These are phyloP conservation scores for Cynanchum wilfordii DNA, from an alignment of 257 asterid genomes.

Conservation along the genomic window DNA sequence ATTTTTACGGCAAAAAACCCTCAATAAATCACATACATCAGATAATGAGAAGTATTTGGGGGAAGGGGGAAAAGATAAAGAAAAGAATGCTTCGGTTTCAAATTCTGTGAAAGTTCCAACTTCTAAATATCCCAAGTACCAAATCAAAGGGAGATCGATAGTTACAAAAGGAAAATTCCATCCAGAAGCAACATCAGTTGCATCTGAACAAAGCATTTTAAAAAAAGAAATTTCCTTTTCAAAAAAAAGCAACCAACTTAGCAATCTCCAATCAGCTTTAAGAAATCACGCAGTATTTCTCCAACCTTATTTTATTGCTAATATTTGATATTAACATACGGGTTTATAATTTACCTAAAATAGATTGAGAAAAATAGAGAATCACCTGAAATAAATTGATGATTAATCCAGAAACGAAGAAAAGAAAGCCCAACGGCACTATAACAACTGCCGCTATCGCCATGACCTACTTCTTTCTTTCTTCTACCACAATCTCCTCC, in stretches of 20 bases:
- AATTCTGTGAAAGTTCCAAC: neutral
- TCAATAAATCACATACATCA: neutral
- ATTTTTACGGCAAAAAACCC: too few relatives aligned
- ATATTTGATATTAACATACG: neutral
- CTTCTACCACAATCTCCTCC: neutral
- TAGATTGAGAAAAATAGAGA: neutral
- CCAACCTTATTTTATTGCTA: neutral
- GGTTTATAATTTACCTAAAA: neutral
- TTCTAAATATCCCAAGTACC: neutral
- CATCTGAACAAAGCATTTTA: neutral
- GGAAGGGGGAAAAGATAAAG: too few relatives aligned
- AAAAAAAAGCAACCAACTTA: neutral
- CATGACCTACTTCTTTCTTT: neutral
- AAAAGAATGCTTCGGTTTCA: neutral
- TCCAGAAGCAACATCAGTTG: neutral
- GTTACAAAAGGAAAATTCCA: neutral
- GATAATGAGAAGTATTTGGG: neutral
- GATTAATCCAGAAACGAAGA: constrained; percentile 77
- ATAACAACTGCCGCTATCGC: constrained; percentile 57
- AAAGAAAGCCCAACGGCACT: constrained; percentile 79
- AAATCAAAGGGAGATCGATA: neutral
- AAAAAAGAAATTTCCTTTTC: neutral
- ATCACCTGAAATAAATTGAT: constrained; percentile 73
- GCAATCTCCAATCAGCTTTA: neutral
- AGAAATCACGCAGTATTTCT: neutral